A percentile compares a stretch with the other conserved stretches of the same genome.
These are phyloP conservation scores for Colletotrichum sidae DNA, from an alignment of 2,329 filamentous ascomycete species.

Conservation along the genomic window DNA sequence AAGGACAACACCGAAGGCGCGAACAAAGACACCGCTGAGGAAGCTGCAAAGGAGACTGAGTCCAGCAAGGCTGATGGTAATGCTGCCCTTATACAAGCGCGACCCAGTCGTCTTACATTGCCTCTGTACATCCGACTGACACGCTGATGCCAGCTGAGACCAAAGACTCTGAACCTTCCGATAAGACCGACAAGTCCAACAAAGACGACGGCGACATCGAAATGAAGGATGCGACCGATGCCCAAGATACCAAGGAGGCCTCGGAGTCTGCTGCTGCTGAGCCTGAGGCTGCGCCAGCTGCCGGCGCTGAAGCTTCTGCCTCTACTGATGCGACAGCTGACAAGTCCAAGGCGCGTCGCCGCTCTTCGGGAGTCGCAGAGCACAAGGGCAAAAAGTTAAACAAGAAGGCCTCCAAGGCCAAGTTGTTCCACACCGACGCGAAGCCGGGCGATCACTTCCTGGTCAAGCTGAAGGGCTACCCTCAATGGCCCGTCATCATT, in stretches of 20 bases:
- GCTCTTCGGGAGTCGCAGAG: slow-evolving; percentile 75
- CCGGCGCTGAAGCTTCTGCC: slow-evolving; percentile 43
- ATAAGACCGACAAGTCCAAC: slow-evolving; percentile 47
- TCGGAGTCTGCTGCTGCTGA: slow-evolving; percentile 43
- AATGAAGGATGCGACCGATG: slow-evolving; percentile 77
- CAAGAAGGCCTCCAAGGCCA: slow-evolving; percentile 84
- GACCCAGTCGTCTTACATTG: no score
- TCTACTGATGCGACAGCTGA: slow-evolving; percentile 48
- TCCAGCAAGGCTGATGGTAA: slow-evolving; percentile 46
- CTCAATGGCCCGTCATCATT: slow-evolving; percentile 93
- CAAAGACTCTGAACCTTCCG: slow-evolving; percentile 44
- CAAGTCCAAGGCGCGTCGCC: slow-evolving; percentile 71
- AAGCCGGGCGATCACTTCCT: slow-evolving; percentile 93
- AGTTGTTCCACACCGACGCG: slow-evolving; percentile 79
- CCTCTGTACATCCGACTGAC: slow-evolving; percentile 12
- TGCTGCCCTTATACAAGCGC: no score
- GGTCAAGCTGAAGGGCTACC: slow-evolving; percentile 93
- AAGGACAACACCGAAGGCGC: slow-evolving; percentile 41
- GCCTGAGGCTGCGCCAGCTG: slow-evolving; percentile 39
- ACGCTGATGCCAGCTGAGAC: slow-evolving; percentile 40
- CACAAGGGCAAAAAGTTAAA: slow-evolving; percentile 84
- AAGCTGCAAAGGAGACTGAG: slow-evolving; percentile 29
- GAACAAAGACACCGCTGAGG: slow-evolving; percentile 21
- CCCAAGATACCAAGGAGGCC: slow-evolving; percentile 51
- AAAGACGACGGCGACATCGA: slow-evolving; percentile 64